Percentiles rank a stretch among this genome's conserved stretches.
Conservation (phyloP, 345 rosid species). For the Microthlaspi erraticum region DNA sequence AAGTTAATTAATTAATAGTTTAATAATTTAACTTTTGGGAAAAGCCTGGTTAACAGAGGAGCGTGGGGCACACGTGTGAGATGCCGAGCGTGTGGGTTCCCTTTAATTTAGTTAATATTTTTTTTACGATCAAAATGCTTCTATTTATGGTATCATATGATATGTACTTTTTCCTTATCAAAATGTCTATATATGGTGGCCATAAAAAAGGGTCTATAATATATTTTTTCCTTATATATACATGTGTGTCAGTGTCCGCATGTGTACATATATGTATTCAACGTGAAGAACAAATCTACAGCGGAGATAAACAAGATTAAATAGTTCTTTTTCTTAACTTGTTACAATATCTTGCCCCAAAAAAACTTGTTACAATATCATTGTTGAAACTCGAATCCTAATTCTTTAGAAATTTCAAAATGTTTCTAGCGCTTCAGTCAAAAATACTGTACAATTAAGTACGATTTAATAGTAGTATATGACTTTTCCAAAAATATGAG, state of each 20-base stretch:
- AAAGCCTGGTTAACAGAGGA: constrained; percentile 29
- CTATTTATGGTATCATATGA: constrained; percentile 45
- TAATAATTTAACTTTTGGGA: background rate
- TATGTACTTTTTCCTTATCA: constrained; percentile 31
- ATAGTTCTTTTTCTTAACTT: background rate
- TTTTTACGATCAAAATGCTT: constrained; percentile 22
- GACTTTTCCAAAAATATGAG: background rate
- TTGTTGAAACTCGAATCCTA: background rate
- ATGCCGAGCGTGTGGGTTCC: constrained; percentile 32
- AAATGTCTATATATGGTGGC: constrained; percentile 38
- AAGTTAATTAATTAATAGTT: constrained; percentile 28
- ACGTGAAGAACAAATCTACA: constrained; percentile 36
- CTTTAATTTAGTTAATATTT: background rate
- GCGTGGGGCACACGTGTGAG: constrained; percentile 30
- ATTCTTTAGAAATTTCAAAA: background rate
- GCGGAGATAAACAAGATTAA: constrained; percentile 15
- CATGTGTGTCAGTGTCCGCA: constrained; percentile 36
- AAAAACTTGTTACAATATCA: background rate
- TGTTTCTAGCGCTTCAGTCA: background rate
- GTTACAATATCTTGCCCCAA: background rate
- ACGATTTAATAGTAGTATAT: background rate
- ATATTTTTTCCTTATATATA: constrained; percentile 10
- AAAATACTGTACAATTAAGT: background rate
- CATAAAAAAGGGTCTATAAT: background rate
- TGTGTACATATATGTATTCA: constrained; percentile 36